A percentile compares a stretch with the other conserved stretches of the same genome.
These are phyloP conservation scores for Phaeosphaeria sp. DNA, from an alignment of 2,329 filamentous ascomycete species.

Conservation along the genomic window DNA sequence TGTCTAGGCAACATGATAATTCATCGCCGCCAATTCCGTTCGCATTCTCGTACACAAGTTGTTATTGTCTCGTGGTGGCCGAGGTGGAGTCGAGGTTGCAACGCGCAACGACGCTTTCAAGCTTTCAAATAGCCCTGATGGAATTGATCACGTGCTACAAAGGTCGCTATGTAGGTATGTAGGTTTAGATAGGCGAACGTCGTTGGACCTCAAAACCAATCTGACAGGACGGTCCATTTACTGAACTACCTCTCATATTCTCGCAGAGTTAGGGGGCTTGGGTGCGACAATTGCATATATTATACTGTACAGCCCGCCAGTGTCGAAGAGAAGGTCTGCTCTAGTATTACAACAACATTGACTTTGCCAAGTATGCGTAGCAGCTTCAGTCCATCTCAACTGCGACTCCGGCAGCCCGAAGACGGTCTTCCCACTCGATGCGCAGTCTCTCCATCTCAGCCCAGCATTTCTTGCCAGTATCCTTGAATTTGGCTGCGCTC, in stretches of 20 bases:
- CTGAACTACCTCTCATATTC: too few species aligned
- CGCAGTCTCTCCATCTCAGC: conserved; percentile 75
- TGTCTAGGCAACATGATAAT: background rate
- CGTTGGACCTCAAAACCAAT: too few species aligned
- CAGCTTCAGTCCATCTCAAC: conserved; percentile 35
- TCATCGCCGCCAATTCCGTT: too few species aligned
- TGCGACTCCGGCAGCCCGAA: conserved; percentile 49
- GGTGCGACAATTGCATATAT: background rate
- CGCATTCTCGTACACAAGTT: background rate
- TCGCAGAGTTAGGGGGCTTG: background rate
- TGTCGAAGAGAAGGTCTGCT: background rate
- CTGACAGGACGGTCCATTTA: too few species aligned
- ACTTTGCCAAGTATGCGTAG: background rate
- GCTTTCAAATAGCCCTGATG: background rate
- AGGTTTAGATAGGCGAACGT: too few species aligned
- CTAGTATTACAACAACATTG: background rate
- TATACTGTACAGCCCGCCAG: background rate
- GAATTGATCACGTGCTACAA: too few species aligned
- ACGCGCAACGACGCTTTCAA: background rate
- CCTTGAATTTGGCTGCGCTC: conserved; percentile 67
- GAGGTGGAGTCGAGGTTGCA: background rate
- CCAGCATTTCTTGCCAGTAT: conserved; percentile 69
- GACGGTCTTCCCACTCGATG: conserved; percentile 63
- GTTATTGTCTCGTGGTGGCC: background rate
- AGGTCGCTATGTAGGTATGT: too few species aligned